Evolutionary conservation across 768 basidiomycete species (phyloP).

Genomic region (Leccinum uliginosum): DNA sequence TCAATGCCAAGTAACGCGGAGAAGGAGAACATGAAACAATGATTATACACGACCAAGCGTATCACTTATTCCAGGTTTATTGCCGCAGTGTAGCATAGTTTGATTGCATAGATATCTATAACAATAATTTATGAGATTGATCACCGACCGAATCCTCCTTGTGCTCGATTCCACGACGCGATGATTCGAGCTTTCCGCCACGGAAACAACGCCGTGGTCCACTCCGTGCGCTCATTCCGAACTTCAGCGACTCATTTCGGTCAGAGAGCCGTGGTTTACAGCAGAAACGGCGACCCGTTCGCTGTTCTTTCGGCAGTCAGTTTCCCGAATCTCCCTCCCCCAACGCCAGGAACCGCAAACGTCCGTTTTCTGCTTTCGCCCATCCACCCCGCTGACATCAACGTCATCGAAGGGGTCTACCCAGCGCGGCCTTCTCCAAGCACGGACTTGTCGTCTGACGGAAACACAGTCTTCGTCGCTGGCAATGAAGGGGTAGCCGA

Average conservation of each 20-base stretch:
- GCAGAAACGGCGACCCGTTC: constrained; percentile 54
- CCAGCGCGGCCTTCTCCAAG: constrained; percentile 53
- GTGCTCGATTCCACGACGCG: not conserved
- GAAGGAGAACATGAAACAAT: not conserved
- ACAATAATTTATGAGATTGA: not conserved
- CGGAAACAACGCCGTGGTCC: not conserved
- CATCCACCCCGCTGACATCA: constrained; percentile 79
- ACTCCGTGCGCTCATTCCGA: constrained; percentile 21
- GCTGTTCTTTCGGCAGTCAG: constrained; percentile 53
- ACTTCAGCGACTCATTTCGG: constrained; percentile 29
- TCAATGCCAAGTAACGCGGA: not conserved
- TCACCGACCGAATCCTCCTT: not conserved
- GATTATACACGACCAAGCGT: not conserved
- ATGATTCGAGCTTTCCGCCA: constrained; percentile 4
- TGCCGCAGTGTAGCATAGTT: not conserved
- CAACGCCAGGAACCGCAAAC: constrained; percentile 55
- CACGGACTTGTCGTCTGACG: constrained; percentile 32
- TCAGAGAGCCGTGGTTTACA: constrained; percentile 66
- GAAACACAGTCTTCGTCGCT: constrained; percentile 48
- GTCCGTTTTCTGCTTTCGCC: constrained; percentile 67
- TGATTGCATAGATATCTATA: not conserved
- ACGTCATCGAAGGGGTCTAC: constrained; percentile 80
- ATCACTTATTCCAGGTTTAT: constrained; percentile 5
- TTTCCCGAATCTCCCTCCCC: constrained; percentile 49
- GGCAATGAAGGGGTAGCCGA: constrained; percentile 78